These are phyloP conservation scores for Schizophyllum amplum DNA, from an alignment of 1,284 basidiomycete species.

Conservation along the genomic window DNA sequence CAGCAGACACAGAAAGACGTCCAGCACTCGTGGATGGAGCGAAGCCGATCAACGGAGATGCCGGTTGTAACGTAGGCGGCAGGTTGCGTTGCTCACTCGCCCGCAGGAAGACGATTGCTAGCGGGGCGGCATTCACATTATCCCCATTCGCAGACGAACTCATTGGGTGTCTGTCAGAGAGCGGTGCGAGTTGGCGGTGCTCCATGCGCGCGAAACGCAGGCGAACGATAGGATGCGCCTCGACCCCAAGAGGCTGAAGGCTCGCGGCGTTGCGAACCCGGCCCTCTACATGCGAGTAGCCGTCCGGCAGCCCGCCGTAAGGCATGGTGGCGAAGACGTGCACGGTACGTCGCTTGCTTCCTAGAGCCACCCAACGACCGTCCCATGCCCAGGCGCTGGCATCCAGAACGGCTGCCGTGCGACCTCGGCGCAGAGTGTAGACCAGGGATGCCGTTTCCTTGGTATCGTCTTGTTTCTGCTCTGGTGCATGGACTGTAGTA, in stretches of 20 bases:
- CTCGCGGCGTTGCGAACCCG: slow-evolving; percentile 49
- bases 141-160: slow-evolving; percentile 17
- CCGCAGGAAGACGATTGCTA: slow-evolving; percentile 50
- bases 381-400: slow-evolving; percentile 51
- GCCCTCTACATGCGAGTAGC: slow-evolving; percentile 53
- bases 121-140: slow-evolving; percentile 22
- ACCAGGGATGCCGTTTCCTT: slow-evolving; percentile 42
- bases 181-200: no score
- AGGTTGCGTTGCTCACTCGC: slow-evolving; percentile 28
- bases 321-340: slow-evolving; percentile 77
- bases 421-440: slow-evolving; percentile 65
- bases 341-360: slow-evolving; percentile 52
- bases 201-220: slow-evolving; percentile 28
- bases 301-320: slow-evolving; percentile 61
- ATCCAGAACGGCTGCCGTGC: slow-evolving; percentile 61
- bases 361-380: slow-evolving; percentile 65
- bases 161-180: slow-evolving; percentile 20
- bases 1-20: no score
- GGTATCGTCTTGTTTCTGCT: slow-evolving; percentile 6
- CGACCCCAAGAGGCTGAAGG: slow-evolving; percentile 14
- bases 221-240: slow-evolving; percentile 50
- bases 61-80: slow-evolving; percentile 20
- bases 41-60: slow-evolving; percentile 17
- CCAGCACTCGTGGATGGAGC: no score
- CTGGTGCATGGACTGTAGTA: slow-evolving; percentile 5